Evolutionary conservation across 257 asterid genomes (phyloP), one percentile per base, ranked within the genome.

Genomic region (Eustoma russellianum): DNA sequence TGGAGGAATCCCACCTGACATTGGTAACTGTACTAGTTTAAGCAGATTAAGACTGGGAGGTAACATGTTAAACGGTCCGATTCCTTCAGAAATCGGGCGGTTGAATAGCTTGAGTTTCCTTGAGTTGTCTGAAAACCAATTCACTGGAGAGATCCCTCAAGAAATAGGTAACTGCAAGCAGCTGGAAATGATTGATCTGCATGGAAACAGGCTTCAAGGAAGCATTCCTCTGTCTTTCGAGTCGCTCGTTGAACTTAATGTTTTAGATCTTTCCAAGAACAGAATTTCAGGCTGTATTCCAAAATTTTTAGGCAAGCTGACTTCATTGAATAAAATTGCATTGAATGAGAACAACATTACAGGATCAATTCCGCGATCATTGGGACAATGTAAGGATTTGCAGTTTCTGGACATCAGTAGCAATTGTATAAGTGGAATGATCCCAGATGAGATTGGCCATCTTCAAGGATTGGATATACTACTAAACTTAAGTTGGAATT

Each of bases 321-420:
- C 51, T 53, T 79, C 81, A 41, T 52, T 84, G 16, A 84, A 76
- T 77, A 84, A 84, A 41, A 81, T 81, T 64, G 64, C 72, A 52
- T 69, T 84, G 70, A 72, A 70, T 43, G 77, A 81, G 33, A 84
- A 84, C 38, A 56, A 47, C 47, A 61, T 84, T 55, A 56, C 71
- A 0, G 81, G 91, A 33, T 52, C 34, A 33, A 77, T 84, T 59
- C 94, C 94, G 9, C 70, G 41, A 67, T 76, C 90, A 28, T 54
- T 84, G 33, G 91, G 74, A 34, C 66, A 45, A 57, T 81, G 94
- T 56, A 59, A 68, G 71, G 83, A 75, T 56, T 59, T 84, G 73
- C 87, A 84, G 81, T 46, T 84, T 17, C 65, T 84, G 68, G 94
- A 84, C 74, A 38, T 84, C 19, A 79, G 91, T 77, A 74, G 71